Conservation (phyloP, 2,329 filamentous ascomycete species). For the Aspergillus japonicus region DNA sequence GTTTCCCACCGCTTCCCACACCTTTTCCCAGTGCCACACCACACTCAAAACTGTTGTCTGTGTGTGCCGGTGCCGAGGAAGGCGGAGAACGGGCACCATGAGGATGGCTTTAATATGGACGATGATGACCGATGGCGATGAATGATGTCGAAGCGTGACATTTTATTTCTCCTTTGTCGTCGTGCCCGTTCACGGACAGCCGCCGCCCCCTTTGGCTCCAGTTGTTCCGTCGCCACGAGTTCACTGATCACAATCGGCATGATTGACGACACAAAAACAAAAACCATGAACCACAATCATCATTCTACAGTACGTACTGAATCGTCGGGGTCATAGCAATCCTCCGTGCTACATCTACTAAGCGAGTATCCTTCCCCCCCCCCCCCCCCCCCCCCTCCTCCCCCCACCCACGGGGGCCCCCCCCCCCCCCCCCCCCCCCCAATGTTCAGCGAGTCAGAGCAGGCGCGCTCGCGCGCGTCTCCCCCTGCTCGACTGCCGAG, state of each 20-base stretch:
- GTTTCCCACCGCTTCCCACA: slow-evolving; percentile 11
- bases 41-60: too few relatives aligned
- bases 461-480: not conserved
- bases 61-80: too few relatives aligned
- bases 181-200: not conserved
- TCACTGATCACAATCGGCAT: too few relatives aligned
- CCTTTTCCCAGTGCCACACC: too few relatives aligned
- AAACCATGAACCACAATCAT: not conserved
- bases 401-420: too few relatives aligned
- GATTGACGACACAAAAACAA: too few relatives aligned
- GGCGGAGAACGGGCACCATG: too few relatives aligned
- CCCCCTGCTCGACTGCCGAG: slow-evolving; percentile 6
- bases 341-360: too few relatives aligned
- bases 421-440: not conserved
- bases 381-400: not conserved
- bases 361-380: not conserved
- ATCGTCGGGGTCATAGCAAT: not conserved
- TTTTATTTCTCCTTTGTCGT: not conserved
- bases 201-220: too few relatives aligned
- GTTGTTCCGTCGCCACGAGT: not conserved
- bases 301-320: not conserved
- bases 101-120: not conserved
- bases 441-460: not conserved
- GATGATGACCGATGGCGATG: slow-evolving; percentile 9
- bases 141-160: slow-evolving; percentile 5